phyloP scores from a whole-genome alignment of 352 stramenopile species.

The Globisporangium megalacanthum region DNA sequence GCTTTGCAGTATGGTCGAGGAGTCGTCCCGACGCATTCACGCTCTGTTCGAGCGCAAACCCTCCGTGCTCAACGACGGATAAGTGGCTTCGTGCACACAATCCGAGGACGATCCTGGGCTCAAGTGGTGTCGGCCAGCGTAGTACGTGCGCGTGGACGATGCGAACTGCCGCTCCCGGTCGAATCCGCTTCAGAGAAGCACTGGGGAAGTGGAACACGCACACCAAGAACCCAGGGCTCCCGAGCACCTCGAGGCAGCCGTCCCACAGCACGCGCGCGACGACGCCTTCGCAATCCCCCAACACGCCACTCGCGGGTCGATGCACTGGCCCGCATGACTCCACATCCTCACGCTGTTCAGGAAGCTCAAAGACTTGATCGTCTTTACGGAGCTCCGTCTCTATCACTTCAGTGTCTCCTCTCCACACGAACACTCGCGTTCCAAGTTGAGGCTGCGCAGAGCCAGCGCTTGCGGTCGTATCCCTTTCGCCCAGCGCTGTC shows the following conservation, averaged over 20 bases:
- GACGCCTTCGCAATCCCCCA: slow-evolving; percentile 29
- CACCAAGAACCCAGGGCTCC: slow-evolving; percentile 19
- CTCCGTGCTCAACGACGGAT: slow-evolving; percentile 11
- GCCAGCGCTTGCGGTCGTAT: background rate
- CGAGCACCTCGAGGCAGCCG: slow-evolving; percentile 33
- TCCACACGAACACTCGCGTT: slow-evolving; percentile 27
- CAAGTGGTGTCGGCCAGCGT: slow-evolving; percentile 22
- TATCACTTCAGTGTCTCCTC: background rate
- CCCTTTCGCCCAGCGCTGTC: slow-evolving; percentile 7
- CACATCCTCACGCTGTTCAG: no score
- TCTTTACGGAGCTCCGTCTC: no score
- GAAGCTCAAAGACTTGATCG: no score
- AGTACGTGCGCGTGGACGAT: slow-evolving; percentile 27
- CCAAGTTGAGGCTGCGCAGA: background rate
- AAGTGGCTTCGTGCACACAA: slow-evolving; percentile 35
- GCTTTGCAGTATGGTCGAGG: background rate
- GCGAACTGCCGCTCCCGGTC: slow-evolving; percentile 20
- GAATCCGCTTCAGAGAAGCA: slow-evolving; percentile 22
- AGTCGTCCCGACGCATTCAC: background rate
- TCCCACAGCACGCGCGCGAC: slow-evolving; percentile 31
- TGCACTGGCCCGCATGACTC: no score
- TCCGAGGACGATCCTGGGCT: slow-evolving; percentile 24
- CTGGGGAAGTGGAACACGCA: slow-evolving; percentile 36
- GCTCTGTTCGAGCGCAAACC: background rate
- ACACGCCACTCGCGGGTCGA: background rate